A percentile compares a stretch with the other conserved stretches of the same genome.
Evolutionary conservation across 208 protist genomes (phyloP).

Genomic region (Leishmania turanica): DNA sequence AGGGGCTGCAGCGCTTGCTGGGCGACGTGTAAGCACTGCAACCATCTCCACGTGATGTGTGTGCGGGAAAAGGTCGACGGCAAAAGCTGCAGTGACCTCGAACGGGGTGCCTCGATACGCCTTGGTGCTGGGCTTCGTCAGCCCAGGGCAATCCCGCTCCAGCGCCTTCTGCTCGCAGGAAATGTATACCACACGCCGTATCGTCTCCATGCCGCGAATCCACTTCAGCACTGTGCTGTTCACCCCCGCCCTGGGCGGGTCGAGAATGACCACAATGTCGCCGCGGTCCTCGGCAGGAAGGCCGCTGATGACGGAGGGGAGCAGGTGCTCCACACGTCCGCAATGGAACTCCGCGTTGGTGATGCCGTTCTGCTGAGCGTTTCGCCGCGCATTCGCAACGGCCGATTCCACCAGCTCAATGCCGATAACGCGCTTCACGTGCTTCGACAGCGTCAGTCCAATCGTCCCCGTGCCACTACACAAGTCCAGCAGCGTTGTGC

Average conservation of each 20-base stretch:
- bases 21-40: conserved; percentile 76
- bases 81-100: conserved; percentile 78
- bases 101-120: conserved; percentile 87
- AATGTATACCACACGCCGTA: conserved; percentile 95
- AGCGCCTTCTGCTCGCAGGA: conserved; percentile 95
- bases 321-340: conserved; percentile 92
- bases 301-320: conserved; percentile 62
- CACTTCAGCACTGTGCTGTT: conserved; percentile 93
- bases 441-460: conserved; percentile 79
- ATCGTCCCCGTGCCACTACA: conserved; percentile 97
- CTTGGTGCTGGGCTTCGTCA: conserved; percentile 82
- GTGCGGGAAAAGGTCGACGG: conserved; percentile 96
- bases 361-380: conserved; percentile 88
- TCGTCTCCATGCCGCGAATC: conserved; percentile 82
- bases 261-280: conserved; percentile 89
- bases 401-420: conserved; percentile 92
- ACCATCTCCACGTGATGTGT: conserved; percentile 96
- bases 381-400: conserved; percentile 86
- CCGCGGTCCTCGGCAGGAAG: conserved; percentile 44
- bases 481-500: conserved; percentile 93
- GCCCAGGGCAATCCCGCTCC: conserved; percentile 78
- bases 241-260: conserved; percentile 90
- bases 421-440: conserved; percentile 92
- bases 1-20: background rate
- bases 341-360: conserved; percentile 88